Evolutionary conservation across 2,329 filamentous ascomycete genomes (phyloP), one percentile per base, ranked within the genome.

Genomic region (Dendrostoma leiphaemia): DNA sequence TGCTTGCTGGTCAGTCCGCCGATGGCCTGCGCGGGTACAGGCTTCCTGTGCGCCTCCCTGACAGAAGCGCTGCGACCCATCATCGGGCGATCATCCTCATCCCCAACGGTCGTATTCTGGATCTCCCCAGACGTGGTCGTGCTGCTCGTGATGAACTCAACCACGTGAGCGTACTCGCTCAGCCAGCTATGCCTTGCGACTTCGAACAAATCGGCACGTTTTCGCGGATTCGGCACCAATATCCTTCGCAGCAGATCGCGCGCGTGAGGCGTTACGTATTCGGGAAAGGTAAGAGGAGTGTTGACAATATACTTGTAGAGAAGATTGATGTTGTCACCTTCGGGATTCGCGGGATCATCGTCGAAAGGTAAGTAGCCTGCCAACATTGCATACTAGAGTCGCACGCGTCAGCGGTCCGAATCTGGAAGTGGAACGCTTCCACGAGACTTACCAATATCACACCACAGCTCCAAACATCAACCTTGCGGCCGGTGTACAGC

Each of bases 261-360:
- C 21, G 94, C 93, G 71, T 99, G 94, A 7, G 94, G 94, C 7
- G 94, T 96, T 62, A 99, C 94, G 69, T 97, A 97, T 85, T 99
- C 94, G 58, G 94, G 94, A 70, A 99, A 99, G 4, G 93, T 97
- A 38, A 99, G 82, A 32, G 93, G 92, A 1, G 94, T 99, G 52
- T 91, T 95, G 56, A 97, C 93, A 64, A 99, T 99, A 74, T 99
- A 99, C 75, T 97, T 97, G 81, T 99, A 99, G 26, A 99, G 79
- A 10, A 99, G 81, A 69, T 99, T 99, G 76, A 99, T 99, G 69
- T 99, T 99, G 71, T 99, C 94, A 62, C 94, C 94, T 72, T 99
- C 94, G 2, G 94, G 94, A 67, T 99, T 99, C 43, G 92, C 94
- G 60, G 94, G 94, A 65, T 99, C 94, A 68, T 99, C 94, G 65